Evolutionary conservation across 2,329 filamentous ascomycete genomes (phyloP), one percentile per base, ranked within the genome.

Genomic region (Herpotrichia juniperi): DNA sequence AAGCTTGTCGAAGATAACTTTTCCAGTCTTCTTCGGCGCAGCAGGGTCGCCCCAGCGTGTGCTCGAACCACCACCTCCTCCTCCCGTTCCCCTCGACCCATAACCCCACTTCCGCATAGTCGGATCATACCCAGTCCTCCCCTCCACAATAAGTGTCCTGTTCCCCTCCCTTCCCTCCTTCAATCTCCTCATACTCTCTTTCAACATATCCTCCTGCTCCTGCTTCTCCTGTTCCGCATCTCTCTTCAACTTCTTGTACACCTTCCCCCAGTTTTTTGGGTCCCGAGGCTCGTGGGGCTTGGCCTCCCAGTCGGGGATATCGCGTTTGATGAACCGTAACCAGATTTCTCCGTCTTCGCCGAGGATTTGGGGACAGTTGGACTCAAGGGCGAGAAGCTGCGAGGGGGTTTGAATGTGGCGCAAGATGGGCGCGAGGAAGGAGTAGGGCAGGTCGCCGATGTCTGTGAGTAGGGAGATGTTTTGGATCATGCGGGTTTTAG

Each of bases 241-340:
- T 40, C 63, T 69, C 55, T 74, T 69, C 24, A 80, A 63, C 55
- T 78, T 78, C 16, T 67, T 78, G 76, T 96, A 97, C 12, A 96
- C 81, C 49, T 88, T 85, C 68, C 87, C 85, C 92, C 92, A 97
- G 53, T 85, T 86, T 30, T 79, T 78, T 0, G 87, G 84, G 56
- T 90, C 82, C 49, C 62, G 56, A 0, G 90, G 89, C 21, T 84
- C 78, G 60, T 87, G 83, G 22, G 84, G 83, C 67, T 88, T 85
- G 40, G 78, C 76, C 35, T 86, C 79, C 72, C 86, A 87, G 50
- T 84, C 77, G 1, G 86, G 86, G 56, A 96, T 90, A 64, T 96
- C 87, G 42, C 86, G 84, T 46, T 84, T 83, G 72, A 97, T 94
- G 65, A 97, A 83, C 24, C 84, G 82, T 35, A 85, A 75, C 93